Evolutionary conservation across 768 basidiomycete species (phyloP), one percentile per base, ranked within the genome.

Genomic region (Pulveroboletus sp.): DNA sequence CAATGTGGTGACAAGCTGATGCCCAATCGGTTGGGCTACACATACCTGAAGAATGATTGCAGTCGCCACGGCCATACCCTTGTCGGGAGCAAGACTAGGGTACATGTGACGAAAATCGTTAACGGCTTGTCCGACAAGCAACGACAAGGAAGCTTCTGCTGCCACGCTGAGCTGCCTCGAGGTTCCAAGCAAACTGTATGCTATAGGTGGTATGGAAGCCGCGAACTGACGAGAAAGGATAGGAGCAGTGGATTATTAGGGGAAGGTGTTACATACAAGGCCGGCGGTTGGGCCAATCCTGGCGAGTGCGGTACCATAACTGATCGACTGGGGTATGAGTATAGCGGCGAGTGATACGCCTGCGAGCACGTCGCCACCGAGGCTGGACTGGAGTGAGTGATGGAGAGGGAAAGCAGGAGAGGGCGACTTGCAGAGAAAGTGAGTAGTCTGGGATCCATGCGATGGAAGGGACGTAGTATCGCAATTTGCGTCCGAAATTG

Each of bases 141-240:
- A 72, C 54, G 85, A 89, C 9, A 96, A 73, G 1, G 93, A 83
- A 2, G 94, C 93, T 63, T 97, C 93, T 2, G 94, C 88, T 3
- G 86, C 91, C 32, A 90, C 87, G 55, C 85, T 89, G 9, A 90
- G 77, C 55, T 88, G 88, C 24, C 81, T 75, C 11, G 83, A 93
- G 22, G 87, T 89, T 16, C 94, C 94, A 5, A 96, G 77, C n/a
- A 95, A 73, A 6, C 89, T 89, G 64, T 96, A 97, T 11, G 87
- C 71, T n/a, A 94, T 79, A 12, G 86, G 86, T 7, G 93, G 92
- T 49, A 97, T 82, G 8, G 90, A 81, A 13, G 92, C 86, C 6
- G 89, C 84, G 57, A 88, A 89, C 87, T 93, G 59, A 22, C 12
- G 41, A 22, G 30, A 32, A 35, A 45, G 29, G 22, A 4, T 50